phyloP scores from a whole-genome alignment of 371 early-diverging fungal species.

The Mortierella sp. region DNA sequence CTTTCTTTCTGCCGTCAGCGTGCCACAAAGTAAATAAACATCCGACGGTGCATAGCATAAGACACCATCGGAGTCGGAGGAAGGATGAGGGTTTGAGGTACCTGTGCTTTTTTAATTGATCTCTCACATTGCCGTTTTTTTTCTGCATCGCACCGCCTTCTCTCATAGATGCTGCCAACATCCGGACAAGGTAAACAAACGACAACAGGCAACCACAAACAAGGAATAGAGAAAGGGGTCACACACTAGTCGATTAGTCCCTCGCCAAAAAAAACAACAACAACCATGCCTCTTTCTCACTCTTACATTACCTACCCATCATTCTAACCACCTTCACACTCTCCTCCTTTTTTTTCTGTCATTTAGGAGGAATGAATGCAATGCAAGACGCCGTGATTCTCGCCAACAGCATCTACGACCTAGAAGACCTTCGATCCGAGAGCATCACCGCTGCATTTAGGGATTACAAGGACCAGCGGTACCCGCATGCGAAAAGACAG shows the following conservation, averaged over 20 bases:
- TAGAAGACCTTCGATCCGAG: slow-evolving; percentile 2
- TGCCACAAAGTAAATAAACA: slow-evolving; percentile 32
- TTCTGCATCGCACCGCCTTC: neutral
- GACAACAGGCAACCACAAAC: neutral
- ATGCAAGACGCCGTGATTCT: slow-evolving; percentile 44
- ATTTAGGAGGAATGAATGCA: slow-evolving; percentile 35
- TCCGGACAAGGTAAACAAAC: slow-evolving; percentile 5
- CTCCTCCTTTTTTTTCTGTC: neutral
- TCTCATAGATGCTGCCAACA: slow-evolving; percentile 5
- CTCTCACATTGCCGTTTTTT: neutral
- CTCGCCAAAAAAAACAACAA: neutral
- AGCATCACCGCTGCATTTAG: slow-evolving; percentile 20
- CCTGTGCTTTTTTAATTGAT: neutral
- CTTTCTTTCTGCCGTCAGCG: neutral
- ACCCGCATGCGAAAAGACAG: slow-evolving; percentile 29
- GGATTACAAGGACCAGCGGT: slow-evolving; percentile 30
- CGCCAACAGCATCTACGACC: slow-evolving; percentile 30
- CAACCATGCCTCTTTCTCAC: neutral
- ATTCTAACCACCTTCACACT: neutral
- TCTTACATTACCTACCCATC: neutral
- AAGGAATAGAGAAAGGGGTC: neutral
- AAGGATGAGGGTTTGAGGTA: neutral
- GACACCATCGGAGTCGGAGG: neutral
- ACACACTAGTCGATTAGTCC: neutral
- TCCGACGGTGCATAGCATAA: slow-evolving; percentile 1